A percentile compares a stretch with the other conserved stretches of the same genome.
phyloP scores from a whole-genome alignment of 1,284 basidiomycete species.

The Boletus smithii region DNA sequence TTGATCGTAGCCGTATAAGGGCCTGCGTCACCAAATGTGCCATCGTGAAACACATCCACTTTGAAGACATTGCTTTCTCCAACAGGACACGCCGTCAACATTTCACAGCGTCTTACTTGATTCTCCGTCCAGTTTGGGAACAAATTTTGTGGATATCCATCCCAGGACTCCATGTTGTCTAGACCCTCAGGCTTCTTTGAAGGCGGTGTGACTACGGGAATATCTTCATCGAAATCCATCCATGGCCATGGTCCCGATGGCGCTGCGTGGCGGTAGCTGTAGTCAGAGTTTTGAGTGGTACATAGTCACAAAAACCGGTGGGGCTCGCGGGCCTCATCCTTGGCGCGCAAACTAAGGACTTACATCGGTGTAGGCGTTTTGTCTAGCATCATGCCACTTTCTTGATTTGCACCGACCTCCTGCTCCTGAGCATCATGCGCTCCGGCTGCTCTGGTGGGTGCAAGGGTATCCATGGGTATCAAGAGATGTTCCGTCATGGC shows the following conservation, averaged over 20 bases:
- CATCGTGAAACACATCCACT: conserved; percentile 42
- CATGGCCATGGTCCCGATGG: conserved; percentile 35
- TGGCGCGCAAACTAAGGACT: background rate
- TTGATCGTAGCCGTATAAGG: conserved; percentile 15
- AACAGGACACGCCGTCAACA: conserved; percentile 30
- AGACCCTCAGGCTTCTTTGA: background rate
- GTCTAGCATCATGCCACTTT: conserved; percentile 4
- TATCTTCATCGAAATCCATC: conserved; percentile 36
- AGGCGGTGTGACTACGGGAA: conserved; percentile 9
- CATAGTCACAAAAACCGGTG: background rate
- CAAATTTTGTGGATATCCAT: conserved; percentile 46
- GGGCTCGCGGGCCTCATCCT: background rate
- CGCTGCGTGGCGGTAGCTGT: conserved; percentile 33
- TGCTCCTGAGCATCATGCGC: background rate
- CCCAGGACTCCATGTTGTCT: conserved; percentile 33
- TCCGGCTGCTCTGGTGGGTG: background rate
- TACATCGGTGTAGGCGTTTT: conserved; percentile 28
- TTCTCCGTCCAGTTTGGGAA: conserved; percentile 52
- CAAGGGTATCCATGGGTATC: conserved; percentile 21
- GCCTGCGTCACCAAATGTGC: conserved; percentile 30
- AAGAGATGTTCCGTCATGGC: conserved; percentile 17
- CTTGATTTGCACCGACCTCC: background rate
- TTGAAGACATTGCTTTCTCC: conserved; percentile 36
- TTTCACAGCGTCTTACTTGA: conserved; percentile 45
- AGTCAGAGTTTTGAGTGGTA: background rate